phyloP scores from a whole-genome alignment of 345 rosid genomes.

The Gossypium arboreum region DNA sequence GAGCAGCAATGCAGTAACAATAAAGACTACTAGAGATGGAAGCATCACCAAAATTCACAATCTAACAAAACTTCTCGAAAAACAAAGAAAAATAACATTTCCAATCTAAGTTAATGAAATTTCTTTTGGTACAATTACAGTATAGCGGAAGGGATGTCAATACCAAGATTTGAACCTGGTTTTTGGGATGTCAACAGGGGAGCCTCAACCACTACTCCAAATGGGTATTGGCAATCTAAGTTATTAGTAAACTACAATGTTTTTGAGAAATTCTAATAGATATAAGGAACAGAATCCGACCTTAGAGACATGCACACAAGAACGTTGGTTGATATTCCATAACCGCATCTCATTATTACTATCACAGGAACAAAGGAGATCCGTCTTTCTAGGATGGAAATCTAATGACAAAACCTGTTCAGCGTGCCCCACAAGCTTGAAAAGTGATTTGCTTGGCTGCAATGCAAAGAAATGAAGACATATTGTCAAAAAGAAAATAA shows the following conservation, averaged over 20 bases:
- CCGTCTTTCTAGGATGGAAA: conserved; percentile 29
- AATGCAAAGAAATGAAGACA: neutral
- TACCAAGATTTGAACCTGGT: too few species aligned
- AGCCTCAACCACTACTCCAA: too few species aligned
- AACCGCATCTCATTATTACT: conserved; percentile 26
- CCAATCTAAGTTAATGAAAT: neutral
- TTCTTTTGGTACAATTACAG: too few species aligned
- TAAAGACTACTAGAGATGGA: neutral
- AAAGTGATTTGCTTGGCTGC: conserved; percentile 26
- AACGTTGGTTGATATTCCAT: conserved; percentile 27
- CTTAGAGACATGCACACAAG: conserved; percentile 20
- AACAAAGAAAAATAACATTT: neutral
- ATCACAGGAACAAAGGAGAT: conserved; percentile 34
- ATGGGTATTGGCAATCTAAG: neutral
- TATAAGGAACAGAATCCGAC: conserved; percentile 15
- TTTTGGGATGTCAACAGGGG: too few species aligned
- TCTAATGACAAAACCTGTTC: conserved; percentile 33
- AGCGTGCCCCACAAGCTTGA: conserved; percentile 26
- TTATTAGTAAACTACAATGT: neutral
- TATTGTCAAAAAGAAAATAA: neutral
- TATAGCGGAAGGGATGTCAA: too few species aligned
- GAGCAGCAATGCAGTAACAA: neutral
- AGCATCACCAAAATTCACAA: neutral
- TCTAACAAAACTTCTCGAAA: neutral
- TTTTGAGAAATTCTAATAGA: neutral